Evolutionary conservation across 495 filamentous ascomycete genomes (phyloP).

Genomic region (Podospora anserina): DNA sequence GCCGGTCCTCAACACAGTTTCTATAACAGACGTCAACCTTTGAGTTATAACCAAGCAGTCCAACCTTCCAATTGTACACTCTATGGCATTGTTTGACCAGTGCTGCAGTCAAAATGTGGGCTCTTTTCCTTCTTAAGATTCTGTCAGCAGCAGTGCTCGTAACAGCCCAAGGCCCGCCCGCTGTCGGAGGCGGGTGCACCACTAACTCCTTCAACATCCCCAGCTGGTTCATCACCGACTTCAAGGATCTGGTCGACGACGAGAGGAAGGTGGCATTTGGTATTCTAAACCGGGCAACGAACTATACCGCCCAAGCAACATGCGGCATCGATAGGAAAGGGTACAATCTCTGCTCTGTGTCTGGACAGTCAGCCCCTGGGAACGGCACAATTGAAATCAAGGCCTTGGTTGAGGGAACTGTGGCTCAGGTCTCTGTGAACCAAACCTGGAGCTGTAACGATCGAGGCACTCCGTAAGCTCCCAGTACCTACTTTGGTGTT

Average conservation of each 20-base stretch:
- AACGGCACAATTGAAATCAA: not conserved
- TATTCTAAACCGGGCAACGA: conserved; percentile 32
- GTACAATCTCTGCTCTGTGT: conserved; percentile 9
- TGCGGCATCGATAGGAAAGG: conserved; percentile 15
- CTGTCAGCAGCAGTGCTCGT: conserved; percentile 12
- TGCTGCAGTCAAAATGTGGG: not conserved
- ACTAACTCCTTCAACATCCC: conserved; percentile 27
- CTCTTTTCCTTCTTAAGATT: conserved; percentile 2
- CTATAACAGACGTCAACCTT: too few relatives aligned
- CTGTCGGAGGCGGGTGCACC: conserved; percentile 18
- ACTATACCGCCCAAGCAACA: conserved; percentile 21
- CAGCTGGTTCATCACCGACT: conserved; percentile 25
- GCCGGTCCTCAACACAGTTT: not conserved
- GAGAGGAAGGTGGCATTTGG: conserved; percentile 21
- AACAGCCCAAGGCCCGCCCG: conserved; percentile 10
- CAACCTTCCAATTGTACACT: too few relatives aligned
- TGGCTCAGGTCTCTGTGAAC: conserved; percentile 12
- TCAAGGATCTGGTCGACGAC: conserved; percentile 10
- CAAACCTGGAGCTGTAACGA: conserved; percentile 27
- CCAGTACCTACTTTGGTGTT: not conserved
- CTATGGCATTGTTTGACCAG: not conserved
- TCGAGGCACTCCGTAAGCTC: conserved; percentile 4
- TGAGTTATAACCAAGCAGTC: too few relatives aligned
- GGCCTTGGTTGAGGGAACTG: not conserved
- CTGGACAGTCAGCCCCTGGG: not conserved